A percentile compares a stretch with the other conserved stretches of the same genome.
Conservation (phyloP, 1,284 basidiomycete genomes). For the Coriolopsis trogii region DNA sequence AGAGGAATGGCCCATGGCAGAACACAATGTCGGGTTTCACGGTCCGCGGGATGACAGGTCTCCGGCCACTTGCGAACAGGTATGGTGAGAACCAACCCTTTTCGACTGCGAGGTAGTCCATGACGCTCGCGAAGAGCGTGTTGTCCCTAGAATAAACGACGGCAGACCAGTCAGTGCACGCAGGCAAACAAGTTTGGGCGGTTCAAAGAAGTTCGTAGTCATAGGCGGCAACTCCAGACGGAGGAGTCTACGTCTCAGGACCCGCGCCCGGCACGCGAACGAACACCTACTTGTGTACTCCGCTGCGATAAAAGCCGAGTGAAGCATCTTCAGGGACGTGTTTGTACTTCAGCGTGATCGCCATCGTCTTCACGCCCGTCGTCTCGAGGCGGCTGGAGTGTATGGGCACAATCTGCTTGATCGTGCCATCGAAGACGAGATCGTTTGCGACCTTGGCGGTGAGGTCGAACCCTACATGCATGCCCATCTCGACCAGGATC, state of each 20-base stretch:
- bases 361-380: constrained; percentile 56
- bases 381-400: constrained; percentile 57
- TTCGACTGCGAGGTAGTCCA: constrained; percentile 62
- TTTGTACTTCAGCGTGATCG: constrained; percentile 65
- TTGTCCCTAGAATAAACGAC: constrained; percentile 41
- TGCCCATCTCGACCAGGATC: constrained; percentile 56
- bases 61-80: constrained; percentile 60
- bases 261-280: background rate
- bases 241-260: background rate
- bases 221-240: background rate
- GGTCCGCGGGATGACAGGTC: constrained; percentile 60
- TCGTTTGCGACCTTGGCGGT: constrained; percentile 55
- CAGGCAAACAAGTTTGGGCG: background rate
- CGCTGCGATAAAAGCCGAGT: constrained; percentile 63
- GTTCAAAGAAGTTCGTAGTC: background rate
- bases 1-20: constrained; percentile 65
- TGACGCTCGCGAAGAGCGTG: constrained; percentile 61
- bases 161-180: background rate
- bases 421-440: constrained; percentile 51
- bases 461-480: constrained; percentile 57
- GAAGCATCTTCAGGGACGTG: constrained; percentile 60
- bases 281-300: constrained; percentile 56
- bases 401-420: constrained; percentile 52
- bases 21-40: constrained; percentile 71
- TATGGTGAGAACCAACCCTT: constrained; percentile 74